Evolutionary conservation across 2,329 filamentous ascomycete species (phyloP).

Genomic region (Cryoendolithus antarcticus): DNA sequence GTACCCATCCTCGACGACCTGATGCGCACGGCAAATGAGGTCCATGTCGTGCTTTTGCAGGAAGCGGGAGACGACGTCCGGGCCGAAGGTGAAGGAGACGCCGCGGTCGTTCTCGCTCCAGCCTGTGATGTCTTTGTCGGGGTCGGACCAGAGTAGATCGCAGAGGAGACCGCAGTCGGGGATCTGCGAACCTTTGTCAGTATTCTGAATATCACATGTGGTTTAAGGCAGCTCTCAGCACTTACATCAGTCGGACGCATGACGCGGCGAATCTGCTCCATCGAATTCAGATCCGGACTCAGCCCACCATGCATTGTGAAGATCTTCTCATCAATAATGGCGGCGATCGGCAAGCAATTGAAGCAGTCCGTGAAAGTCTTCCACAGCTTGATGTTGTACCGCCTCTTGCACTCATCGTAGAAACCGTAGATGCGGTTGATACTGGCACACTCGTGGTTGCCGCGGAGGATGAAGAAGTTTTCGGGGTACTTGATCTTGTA

Average conservation of each 20-base stretch:
- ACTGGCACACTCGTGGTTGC: constrained; percentile 97
- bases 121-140: constrained; percentile 96
- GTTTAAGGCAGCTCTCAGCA: constrained; percentile 18
- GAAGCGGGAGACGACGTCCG: constrained; percentile 93
- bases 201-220: neutral
- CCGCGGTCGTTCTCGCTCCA: constrained; percentile 99
- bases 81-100: constrained; percentile 96
- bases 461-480: constrained; percentile 97
- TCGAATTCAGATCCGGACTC: constrained; percentile 94
- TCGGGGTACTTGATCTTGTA: constrained; percentile 99
- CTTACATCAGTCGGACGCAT: constrained; percentile 98
- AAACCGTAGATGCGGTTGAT: constrained; percentile 99
- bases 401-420: constrained; percentile 98
- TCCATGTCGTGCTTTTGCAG: constrained; percentile 99
- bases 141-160: constrained; percentile 96
- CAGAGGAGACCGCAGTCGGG: constrained; percentile 95
- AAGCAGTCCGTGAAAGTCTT: constrained; percentile 99
- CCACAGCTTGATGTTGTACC: constrained; percentile 99
- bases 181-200: constrained; percentile 49
- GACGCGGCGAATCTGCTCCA: constrained; percentile 98
- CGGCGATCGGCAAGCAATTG: constrained; percentile 95
- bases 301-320: constrained; percentile 99
- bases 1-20: constrained; percentile 97
- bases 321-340: constrained; percentile 99
- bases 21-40: constrained; percentile 94